Conservation (phyloP, 768 basidiomycete species). For the Mycena kentingensis region DNA sequence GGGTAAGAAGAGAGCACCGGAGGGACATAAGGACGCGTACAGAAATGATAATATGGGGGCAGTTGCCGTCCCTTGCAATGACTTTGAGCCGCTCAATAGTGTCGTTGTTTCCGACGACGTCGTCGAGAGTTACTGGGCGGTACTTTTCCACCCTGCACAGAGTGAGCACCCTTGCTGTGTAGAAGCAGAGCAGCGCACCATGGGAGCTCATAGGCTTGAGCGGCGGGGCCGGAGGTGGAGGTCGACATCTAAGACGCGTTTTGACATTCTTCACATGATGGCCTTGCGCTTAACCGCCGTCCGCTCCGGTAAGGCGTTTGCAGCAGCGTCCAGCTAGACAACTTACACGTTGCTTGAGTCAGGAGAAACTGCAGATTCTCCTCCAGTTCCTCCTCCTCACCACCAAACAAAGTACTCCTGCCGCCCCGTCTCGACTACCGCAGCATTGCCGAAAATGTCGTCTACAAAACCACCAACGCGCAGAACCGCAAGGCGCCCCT, state of each 20-base stretch:
- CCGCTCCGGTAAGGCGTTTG: constrained; percentile 17
- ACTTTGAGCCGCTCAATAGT: constrained; percentile 96
- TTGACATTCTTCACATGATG: constrained; percentile 6
- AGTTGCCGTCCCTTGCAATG: constrained; percentile 95
- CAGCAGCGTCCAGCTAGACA: neutral
- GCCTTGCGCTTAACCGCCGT: constrained; percentile 1
- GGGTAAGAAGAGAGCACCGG: constrained; percentile 1
- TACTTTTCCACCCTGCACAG: constrained; percentile 93
- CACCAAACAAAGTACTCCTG: constrained; percentile 50
- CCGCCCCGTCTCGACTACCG: constrained; percentile 79
- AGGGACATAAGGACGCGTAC: constrained; percentile 44
- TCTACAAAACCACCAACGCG: constrained; percentile 71
- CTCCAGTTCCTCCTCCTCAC: constrained; percentile 19
- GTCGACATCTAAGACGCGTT: constrained; percentile 46
- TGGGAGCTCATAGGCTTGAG: constrained; percentile 82
- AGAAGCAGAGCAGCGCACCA: constrained; percentile 50
- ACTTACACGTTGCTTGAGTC: constrained; percentile 30
- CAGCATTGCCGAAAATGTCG: constrained; percentile 67
- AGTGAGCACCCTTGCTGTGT: neutral
- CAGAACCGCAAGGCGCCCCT: constrained; percentile 66
- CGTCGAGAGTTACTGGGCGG: constrained; percentile 77
- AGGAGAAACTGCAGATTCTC: constrained; percentile 30
- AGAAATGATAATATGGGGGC: constrained; percentile 97
- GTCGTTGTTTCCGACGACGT: constrained; percentile 92
- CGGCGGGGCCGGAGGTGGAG: constrained; percentile 45